Conservation (phyloP, 2,329 filamentous ascomycete species). For the Neurospora sp. region DNA sequence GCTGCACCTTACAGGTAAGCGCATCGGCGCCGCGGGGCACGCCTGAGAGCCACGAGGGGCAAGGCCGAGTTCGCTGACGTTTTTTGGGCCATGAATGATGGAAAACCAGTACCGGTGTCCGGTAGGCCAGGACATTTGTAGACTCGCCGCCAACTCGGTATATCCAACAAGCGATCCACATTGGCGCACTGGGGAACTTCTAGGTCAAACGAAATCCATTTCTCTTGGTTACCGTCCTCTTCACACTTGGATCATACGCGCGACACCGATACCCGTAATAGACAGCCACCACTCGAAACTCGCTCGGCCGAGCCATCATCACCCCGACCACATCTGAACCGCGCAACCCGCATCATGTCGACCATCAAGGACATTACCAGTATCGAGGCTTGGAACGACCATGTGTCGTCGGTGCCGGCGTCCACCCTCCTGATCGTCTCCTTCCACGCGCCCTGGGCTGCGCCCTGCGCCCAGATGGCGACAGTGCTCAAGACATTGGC, state of each 20-base stretch:
- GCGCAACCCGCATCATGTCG: slow-evolving; percentile 46
- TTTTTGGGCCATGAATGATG: neutral
- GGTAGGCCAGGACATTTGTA: neutral
- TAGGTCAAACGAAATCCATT: neutral
- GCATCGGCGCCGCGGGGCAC: neutral
- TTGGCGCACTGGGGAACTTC: neutral
- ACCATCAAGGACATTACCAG: slow-evolving; percentile 68
- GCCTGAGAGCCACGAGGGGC: neutral
- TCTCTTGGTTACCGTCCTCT: neutral
- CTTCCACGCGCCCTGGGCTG: slow-evolving; percentile 95
- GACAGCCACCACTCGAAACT: neutral
- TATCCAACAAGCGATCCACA: neutral
- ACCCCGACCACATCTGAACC: neutral
- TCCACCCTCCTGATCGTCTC: slow-evolving; percentile 74
- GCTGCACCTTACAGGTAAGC: neutral
- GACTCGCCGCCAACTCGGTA: neutral
- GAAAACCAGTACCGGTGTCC: neutral
- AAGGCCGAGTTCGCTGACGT: neutral
- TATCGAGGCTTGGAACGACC: slow-evolving; percentile 62
- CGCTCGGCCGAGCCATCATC: neutral
- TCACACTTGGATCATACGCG: neutral
- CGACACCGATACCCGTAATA: neutral
- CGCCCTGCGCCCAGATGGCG: slow-evolving; percentile 89
- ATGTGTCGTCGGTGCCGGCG: slow-evolving; percentile 55
- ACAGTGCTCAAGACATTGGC: slow-evolving; percentile 79